Conservation (phyloP, 805 yeast genomes). For the Kluyveromyces lactis region DNA sequence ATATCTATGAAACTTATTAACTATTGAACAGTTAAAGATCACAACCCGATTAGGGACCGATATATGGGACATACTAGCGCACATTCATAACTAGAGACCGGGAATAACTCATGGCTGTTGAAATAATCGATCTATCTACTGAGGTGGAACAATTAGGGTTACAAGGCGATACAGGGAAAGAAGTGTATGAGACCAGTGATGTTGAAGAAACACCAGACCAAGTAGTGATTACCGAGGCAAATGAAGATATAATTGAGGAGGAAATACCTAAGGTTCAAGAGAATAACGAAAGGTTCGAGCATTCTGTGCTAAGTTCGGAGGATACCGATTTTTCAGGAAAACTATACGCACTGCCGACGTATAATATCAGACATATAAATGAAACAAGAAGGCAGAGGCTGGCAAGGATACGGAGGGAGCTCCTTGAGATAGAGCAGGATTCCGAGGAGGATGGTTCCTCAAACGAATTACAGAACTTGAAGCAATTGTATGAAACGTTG, state of each 20-base stretch:
- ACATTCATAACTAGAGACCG: no score
- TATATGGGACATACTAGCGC: no score
- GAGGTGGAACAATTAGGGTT: neutral
- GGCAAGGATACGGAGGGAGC: constrained; percentile 10
- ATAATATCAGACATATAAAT: neutral
- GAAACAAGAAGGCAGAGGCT: constrained; percentile 4
- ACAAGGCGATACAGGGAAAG: neutral
- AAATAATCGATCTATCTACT: constrained; percentile 1
- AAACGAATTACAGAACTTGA: constrained; percentile 4
- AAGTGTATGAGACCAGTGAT: constrained; percentile 7
- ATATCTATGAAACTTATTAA: no score
- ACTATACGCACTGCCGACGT: constrained; percentile 1
- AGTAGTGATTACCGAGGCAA: neutral
- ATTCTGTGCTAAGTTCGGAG: neutral
- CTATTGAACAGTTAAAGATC: no score
- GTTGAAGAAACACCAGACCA: neutral
- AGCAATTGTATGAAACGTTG: constrained; percentile 1
- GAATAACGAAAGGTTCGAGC: constrained; percentile 3
- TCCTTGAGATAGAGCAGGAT: constrained; percentile 7
- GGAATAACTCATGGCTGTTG: constrained; percentile 3
- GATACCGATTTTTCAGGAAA: constrained; percentile 7
- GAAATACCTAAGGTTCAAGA: neutral
- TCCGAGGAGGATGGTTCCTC: neutral
- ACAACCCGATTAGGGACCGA: no score
- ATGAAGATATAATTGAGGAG: neutral